phyloP scores from a whole-genome alignment of 805 yeast species.

The Vanderwaltozyma tropicalis region DNA sequence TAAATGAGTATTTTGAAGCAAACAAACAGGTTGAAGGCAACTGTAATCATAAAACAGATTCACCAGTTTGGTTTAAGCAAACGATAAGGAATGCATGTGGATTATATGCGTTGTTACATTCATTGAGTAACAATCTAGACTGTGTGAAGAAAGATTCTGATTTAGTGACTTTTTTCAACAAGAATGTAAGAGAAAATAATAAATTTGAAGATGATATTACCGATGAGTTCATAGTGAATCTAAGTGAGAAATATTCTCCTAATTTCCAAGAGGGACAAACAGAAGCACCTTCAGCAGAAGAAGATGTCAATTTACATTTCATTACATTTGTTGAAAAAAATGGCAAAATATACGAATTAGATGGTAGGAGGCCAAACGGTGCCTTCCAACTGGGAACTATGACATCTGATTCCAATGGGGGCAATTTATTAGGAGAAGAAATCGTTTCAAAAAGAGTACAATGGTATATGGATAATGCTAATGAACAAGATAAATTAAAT shows the following conservation, averaged over 20 bases:
- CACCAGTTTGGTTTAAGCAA: slow-evolving; percentile 68
- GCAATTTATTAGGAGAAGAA: slow-evolving; percentile 45
- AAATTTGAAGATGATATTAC: slow-evolving; percentile 33
- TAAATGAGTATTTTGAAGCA: slow-evolving; percentile 50
- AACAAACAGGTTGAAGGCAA: slow-evolving; percentile 16
- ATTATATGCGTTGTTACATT: slow-evolving; percentile 74
- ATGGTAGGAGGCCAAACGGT: slow-evolving; percentile 68
- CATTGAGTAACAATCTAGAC: slow-evolving; percentile 32
- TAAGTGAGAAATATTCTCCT: slow-evolving; percentile 14
- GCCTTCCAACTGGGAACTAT: slow-evolving; percentile 51
- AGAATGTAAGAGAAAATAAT: slow-evolving; percentile 28
- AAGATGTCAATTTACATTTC: slow-evolving; percentile 58
- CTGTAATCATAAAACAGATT: slow-evolving; percentile 1
- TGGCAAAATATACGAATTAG: slow-evolving; percentile 67
- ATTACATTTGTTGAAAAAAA: slow-evolving; percentile 56
- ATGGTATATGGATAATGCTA: slow-evolving; percentile 55
- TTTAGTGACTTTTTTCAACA: slow-evolving; percentile 6
- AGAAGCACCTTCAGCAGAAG: slow-evolving; percentile 51
- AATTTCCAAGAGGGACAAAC: slow-evolving; percentile 45
- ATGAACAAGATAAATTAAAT: slow-evolving; percentile 46
- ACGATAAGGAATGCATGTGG: slow-evolving; percentile 88
- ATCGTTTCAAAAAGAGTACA: slow-evolving; percentile 46
- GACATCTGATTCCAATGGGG: slow-evolving; percentile 3
- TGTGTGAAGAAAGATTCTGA: slow-evolving; percentile 16
- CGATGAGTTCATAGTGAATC: slow-evolving; percentile 25